Base-by-base conservation (phyloP, 176 grass and related monocot genomes). In the Chrysopogon serrulatus region DNA sequence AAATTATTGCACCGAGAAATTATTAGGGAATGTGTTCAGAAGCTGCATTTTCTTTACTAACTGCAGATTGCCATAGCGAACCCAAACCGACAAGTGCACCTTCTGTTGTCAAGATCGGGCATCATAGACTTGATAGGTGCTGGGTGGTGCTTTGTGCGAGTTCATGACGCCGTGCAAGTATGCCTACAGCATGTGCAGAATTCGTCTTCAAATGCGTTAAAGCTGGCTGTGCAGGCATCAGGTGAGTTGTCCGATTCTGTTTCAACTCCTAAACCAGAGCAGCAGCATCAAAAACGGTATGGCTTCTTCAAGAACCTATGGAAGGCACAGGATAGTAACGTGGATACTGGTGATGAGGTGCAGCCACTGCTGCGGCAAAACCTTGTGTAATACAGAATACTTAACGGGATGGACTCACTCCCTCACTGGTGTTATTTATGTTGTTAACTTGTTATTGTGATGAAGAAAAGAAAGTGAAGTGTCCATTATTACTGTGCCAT, bases 21-120 rank as follows among this genome's bases (percentile, higher is more conserved):
- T 42, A 37, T 36, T 77, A 51, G 42, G 2, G n/a, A 63, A 48
- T 74, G 49, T 54, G 30, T 90, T 61, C 17, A 66, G 28, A 75
- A 63, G 27, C 23, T 53, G 36, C 47, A 83, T 65, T 67, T 75
- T 74, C 13, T 65, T 45, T 34, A 28, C 24, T 44, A 30, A 23
- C 56, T 84, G 61, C 88, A 98, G 95, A 95, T 98, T 54, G 92
- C 91, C 63, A 86, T 98, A 81, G 95, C 95, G 2, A 98, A 95
- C 75, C 95, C 89, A 10, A 98, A 95, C 70, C 65, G 57, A 11
- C 88, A 92, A 76, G 95, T 98, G 65, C 92, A 98, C 68, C 77
- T 95, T 34, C 59, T 98, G 60, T 91, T 98, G 16, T 95, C 87
- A 26, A 90, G 48, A 73, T 90, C 96, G 1, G 93, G 91, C 42